Percentiles rank a stretch among this genome's conserved stretches.
phyloP scores from a whole-genome alignment of 164 flowering plant species.

The Stephania yunnanensis region DNA sequence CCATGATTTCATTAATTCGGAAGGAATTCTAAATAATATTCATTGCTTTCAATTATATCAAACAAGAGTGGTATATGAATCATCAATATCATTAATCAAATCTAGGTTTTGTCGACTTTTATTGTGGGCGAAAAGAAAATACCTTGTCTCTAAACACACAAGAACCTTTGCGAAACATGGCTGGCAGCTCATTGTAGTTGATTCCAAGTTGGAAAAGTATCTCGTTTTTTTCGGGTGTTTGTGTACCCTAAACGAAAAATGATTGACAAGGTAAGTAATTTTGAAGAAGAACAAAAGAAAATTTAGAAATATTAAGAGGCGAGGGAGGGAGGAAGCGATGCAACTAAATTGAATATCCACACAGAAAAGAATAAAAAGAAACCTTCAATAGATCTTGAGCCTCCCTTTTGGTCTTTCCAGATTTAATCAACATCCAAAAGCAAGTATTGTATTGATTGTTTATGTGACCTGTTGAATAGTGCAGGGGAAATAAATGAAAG shows the following conservation, averaged over 20 bases:
- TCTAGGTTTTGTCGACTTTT: not conserved
- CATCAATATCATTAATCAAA: not conserved
- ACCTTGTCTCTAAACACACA: conserved; percentile 53
- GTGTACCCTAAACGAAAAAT: conserved; percentile 52
- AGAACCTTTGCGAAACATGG: conserved; percentile 70
- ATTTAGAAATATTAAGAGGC: not conserved
- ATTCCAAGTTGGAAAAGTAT: conserved; percentile 43
- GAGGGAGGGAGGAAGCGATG: not conserved
- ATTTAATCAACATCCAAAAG: conserved; percentile 85
- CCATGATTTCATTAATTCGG: no score
- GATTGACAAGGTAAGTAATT: no score
- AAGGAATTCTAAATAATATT: no score
- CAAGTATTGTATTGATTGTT: conserved; percentile 93
- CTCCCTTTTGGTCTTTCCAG: conserved; percentile 67
- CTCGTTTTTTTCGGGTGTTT: conserved; percentile 57
- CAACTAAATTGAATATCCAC: not conserved
- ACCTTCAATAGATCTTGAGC: conserved; percentile 69
- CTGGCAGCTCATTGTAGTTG: conserved; percentile 41
- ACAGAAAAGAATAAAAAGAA: not conserved
- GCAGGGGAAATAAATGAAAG: not conserved
- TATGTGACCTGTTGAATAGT: conserved; percentile 46
- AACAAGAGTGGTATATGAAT: no score
- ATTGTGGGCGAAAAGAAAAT: not conserved
- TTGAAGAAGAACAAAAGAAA: not conserved
- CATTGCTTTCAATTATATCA: no score